Evolutionary conservation across 1,139 yeast species (phyloP).

Genomic region (Sugiyamaella grinbergsii): DNA sequence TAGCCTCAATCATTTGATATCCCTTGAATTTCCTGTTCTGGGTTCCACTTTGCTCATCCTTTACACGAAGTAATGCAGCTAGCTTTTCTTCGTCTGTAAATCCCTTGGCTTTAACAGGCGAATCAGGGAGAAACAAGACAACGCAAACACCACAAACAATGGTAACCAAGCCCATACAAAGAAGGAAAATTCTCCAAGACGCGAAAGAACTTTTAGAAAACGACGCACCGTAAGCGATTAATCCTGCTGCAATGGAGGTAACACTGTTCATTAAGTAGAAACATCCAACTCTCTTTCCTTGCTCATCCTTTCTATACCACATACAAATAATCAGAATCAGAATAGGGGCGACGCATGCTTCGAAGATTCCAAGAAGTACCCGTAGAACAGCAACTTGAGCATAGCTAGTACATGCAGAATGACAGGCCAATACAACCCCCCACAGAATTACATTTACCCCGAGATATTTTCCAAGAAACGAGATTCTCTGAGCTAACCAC

Average conservation of each 20-base stretch:
- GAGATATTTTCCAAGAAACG: slow-evolving; percentile 52
- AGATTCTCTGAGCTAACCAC: slow-evolving; percentile 53
- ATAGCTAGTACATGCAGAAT: slow-evolving; percentile 50
- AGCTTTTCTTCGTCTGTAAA: slow-evolving; percentile 16
- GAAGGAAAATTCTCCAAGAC: slow-evolving; percentile 16
- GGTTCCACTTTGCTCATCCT: slow-evolving; percentile 17
- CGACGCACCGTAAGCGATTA: slow-evolving; percentile 46
- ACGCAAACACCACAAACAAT: slow-evolving; percentile 8
- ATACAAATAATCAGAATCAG: slow-evolving; percentile 32
- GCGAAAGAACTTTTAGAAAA: slow-evolving; percentile 30
- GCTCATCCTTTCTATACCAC: slow-evolving; percentile 37
- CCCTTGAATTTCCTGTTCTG: slow-evolving; percentile 13
- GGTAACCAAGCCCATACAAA: slow-evolving; percentile 17
- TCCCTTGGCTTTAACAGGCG: slow-evolving; percentile 9
- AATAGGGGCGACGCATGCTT: slow-evolving; percentile 41
- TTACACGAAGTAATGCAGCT: slow-evolving; percentile 13
- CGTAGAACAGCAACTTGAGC: slow-evolving; percentile 52
- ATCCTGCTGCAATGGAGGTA: slow-evolving; percentile 43
- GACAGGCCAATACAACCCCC: slow-evolving; percentile 50
- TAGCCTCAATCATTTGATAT: slow-evolving; percentile 16
- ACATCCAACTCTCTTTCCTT: slow-evolving; percentile 24
- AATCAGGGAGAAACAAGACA: slow-evolving; percentile 12
- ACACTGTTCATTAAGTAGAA: slow-evolving; percentile 32
- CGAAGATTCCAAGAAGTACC: slow-evolving; percentile 54
- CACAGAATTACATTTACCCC: slow-evolving; percentile 49